Conservation (phyloP, 805 yeast species). For the Spathaspora gorwiae region DNA sequence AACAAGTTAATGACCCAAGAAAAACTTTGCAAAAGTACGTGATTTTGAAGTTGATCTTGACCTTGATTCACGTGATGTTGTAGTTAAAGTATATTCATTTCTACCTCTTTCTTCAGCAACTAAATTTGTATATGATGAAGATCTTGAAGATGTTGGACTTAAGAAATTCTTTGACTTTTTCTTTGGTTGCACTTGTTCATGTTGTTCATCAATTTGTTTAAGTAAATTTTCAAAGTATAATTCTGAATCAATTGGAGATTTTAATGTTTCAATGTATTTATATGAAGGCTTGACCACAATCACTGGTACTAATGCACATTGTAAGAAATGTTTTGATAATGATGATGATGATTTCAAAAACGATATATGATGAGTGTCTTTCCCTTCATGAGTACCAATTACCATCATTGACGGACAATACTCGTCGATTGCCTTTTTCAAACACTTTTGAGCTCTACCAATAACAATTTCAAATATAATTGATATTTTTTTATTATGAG, state of each 20-base stretch:
- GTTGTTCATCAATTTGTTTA: slow-evolving; percentile 18
- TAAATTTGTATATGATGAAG: slow-evolving; percentile 14
- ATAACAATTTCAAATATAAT: slow-evolving; percentile 38
- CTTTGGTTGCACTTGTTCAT: slow-evolving; percentile 13
- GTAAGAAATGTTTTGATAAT: slow-evolving; percentile 36
- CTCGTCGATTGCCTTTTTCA: slow-evolving; percentile 37
- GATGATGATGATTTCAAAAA: slow-evolving; percentile 21
- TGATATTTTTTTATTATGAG: slow-evolving; percentile 31
- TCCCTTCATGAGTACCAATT: slow-evolving; percentile 37
- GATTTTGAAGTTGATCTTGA: slow-evolving; percentile 15
- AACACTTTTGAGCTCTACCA: slow-evolving; percentile 37
- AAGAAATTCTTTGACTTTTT: neutral
- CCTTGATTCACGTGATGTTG: slow-evolving; percentile 11
- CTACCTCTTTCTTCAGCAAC: slow-evolving; percentile 17
- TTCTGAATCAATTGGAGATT: slow-evolving; percentile 27
- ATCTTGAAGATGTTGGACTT: slow-evolving; percentile 16
- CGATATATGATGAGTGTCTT: slow-evolving; percentile 12
- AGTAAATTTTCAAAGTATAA: slow-evolving; percentile 35
- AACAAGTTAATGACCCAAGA: slow-evolving; percentile 1
- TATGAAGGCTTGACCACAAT: slow-evolving; percentile 39
- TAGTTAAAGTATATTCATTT: neutral
- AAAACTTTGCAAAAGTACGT: slow-evolving; percentile 10
- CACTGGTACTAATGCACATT: slow-evolving; percentile 42
- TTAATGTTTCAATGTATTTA: slow-evolving; percentile 25
- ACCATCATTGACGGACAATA: slow-evolving; percentile 44